A percentile compares a stretch with the other conserved stretches of the same genome.
Evolutionary conservation across 176 grass and related monocot species (phyloP).

Genomic region (Triticum urartu): DNA sequence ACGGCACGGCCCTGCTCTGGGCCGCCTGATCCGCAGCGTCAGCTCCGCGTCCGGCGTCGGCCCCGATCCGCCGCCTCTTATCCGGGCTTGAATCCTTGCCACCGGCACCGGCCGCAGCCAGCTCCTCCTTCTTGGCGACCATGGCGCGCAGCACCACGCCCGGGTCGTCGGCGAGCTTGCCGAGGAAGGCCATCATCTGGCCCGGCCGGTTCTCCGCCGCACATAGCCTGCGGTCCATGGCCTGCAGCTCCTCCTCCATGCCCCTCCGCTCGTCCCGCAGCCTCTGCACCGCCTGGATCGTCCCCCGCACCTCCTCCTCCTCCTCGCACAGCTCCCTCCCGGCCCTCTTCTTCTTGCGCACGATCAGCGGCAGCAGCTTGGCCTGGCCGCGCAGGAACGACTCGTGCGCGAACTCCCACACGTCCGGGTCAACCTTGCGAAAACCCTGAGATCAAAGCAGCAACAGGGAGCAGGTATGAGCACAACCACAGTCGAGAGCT

Average conservation of each 20-base stretch:
- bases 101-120: background rate
- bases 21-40: background rate
- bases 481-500: background rate
- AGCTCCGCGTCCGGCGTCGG: background rate
- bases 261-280: conserved; percentile 45
- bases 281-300: conserved; percentile 44
- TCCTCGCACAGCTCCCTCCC: conserved; percentile 28
- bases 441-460: conserved; percentile 38
- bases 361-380: conserved; percentile 48
- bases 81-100: background rate
- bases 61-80: conserved; percentile 33
- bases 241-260: conserved; percentile 45
- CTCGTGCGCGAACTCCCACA: conserved; percentile 71
- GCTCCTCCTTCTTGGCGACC: conserved; percentile 48
- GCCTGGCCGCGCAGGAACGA: conserved; percentile 51
- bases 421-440: conserved; percentile 52
- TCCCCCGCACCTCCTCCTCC: conserved; percentile 47
- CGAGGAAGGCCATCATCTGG: conserved; percentile 60
- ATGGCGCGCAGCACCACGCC: conserved; percentile 41
- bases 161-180: conserved; percentile 50
- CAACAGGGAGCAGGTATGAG: no score
- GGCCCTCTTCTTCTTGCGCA: conserved; percentile 52
- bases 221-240: conserved; percentile 47
- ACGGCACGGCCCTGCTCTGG: conserved; percentile 27
- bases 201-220: conserved; percentile 43